Conservation (phyloP, 2,329 filamentous ascomycete genomes). For the Chaetomiaceae sp. region DNA sequence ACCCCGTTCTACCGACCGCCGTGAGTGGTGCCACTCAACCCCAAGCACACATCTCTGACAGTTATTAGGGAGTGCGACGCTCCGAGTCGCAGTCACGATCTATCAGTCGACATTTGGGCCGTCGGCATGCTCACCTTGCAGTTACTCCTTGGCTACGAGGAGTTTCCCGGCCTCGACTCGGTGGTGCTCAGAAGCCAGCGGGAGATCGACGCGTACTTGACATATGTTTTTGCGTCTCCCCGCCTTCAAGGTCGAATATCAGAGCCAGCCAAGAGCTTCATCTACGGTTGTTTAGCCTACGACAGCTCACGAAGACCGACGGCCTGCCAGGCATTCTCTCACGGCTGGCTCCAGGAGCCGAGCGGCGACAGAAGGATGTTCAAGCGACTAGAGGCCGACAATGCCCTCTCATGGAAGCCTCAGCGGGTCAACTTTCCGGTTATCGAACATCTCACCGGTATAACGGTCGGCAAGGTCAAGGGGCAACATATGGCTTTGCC, state of each 20-base stretch:
- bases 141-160: slow-evolving; percentile 27
- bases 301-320: slow-evolving; percentile 33
- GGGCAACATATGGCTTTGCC: background rate
- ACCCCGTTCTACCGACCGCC: slow-evolving; percentile 47
- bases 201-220: slow-evolving; percentile 14
- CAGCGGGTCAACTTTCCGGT: slow-evolving; percentile 17
- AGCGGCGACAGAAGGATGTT: slow-evolving; percentile 15
- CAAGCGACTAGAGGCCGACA: slow-evolving; percentile 14
- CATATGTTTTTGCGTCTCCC: slow-evolving; percentile 5
- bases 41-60: background rate
- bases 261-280: slow-evolving; percentile 28
- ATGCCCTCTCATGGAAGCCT: slow-evolving; percentile 18
- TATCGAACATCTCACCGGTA: slow-evolving; percentile 11
- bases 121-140: slow-evolving; percentile 44
- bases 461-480: background rate
- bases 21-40: slow-evolving; percentile 33
- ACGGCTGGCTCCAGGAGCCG: slow-evolving; percentile 35
- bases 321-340: slow-evolving; percentile 30
- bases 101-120: slow-evolving; percentile 49
- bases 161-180: slow-evolving; percentile 22
- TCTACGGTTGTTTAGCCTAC: slow-evolving; percentile 34
- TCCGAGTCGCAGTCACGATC: slow-evolving; percentile 29
- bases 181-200: slow-evolving; percentile 12
- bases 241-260: slow-evolving; percentile 20
- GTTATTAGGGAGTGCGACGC: slow-evolving; percentile 38